Evolutionary conservation across 2,329 filamentous ascomycete genomes (phyloP), one percentile per base, ranked within the genome.

Genomic region (Nannizziopsis barbatae): DNA sequence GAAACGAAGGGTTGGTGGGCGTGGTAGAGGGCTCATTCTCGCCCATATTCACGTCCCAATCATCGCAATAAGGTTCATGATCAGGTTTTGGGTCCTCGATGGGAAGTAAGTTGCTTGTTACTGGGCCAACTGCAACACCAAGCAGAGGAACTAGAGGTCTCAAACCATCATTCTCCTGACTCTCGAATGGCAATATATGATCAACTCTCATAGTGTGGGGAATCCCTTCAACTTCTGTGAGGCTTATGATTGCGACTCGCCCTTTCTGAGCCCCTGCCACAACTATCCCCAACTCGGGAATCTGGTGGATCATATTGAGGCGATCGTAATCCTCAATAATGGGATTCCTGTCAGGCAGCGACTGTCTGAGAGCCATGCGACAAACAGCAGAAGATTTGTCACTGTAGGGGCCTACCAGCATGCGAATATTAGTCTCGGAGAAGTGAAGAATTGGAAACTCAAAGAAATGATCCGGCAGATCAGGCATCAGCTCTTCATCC

Each of bases 231-330:
- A 62, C 58, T 52, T 62, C 57, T 2, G 75, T 77, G 15, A 81
- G 63, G 0, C 71, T 65, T 41, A 80, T 69, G 1, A 82, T 63
- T 3, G 71, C 72, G 15, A 71, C 75, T 3, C 75, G 71, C 3
- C 79, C 79, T 47, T 74, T 72, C 41, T 79, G 77, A 1, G 73
- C 75, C 0, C 71, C 79, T 2, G 77, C 65, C 20, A 80, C 61
- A 22, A 81, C 71, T 40, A 81, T 62, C 2, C 77, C 77, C 4
- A 81, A 65, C 33, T 79, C 73, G 0, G 77, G 75, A 12, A 83
- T 72, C 45, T 79, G 72, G 10, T 73, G 70, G 18, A 72, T 64
- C 69, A 79, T 74, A 58, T 77, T 80, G 33, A 80, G 69, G 6
- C 79, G 74, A 50, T 78, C 72, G 40, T 58, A 65, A 40, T 54